A percentile compares a stretch with the other conserved stretches of the same genome.
phyloP scores from a whole-genome alignment of 1,284 basidiomycete genomes.

The Omphalotus olearius region DNA sequence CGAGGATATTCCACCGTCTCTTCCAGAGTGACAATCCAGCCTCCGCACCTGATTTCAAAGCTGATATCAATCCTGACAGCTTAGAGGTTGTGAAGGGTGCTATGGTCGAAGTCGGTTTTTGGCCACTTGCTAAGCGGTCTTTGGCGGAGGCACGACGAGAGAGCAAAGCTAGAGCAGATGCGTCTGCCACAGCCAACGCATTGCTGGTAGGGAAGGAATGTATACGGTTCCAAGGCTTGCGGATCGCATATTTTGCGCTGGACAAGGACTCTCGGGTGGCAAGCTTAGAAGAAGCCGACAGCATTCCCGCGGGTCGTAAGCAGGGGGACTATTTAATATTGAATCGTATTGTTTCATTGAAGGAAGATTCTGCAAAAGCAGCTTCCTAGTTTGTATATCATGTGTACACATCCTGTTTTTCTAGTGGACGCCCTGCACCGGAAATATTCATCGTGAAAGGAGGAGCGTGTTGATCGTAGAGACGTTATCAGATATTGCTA shows the following conservation, averaged over 20 bases:
- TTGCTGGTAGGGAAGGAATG: constrained; percentile 91
- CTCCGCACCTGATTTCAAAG: constrained; percentile 70
- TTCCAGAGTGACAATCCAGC: constrained; percentile 95
- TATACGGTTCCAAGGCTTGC: constrained; percentile 94
- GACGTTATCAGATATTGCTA: no score
- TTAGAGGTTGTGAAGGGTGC: constrained; percentile 79
- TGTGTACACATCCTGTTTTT: background rate
- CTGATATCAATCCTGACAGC: constrained; percentile 78
- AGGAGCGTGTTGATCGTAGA: no score
- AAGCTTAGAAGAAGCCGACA: constrained; percentile 53
- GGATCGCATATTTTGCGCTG: constrained; percentile 93
- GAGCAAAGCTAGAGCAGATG: constrained; percentile 62
- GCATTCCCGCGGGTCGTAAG: constrained; percentile 37
- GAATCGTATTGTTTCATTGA: constrained; percentile 92
- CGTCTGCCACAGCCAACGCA: constrained; percentile 64
- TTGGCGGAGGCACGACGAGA: constrained; percentile 67
- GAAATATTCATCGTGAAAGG: no score
- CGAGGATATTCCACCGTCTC: constrained; percentile 87
- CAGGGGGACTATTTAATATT: constrained; percentile 81
- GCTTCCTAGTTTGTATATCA: constrained; percentile 16
- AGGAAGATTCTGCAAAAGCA: constrained; percentile 91
- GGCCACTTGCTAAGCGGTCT: constrained; percentile 72
- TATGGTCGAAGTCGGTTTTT: constrained; percentile 89
- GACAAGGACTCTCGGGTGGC: constrained; percentile 80
- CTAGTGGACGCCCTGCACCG: no score